These are phyloP conservation scores for Suhomyces coccinellae DNA, from an alignment of 1,139 yeast species.

Conservation along the genomic window DNA sequence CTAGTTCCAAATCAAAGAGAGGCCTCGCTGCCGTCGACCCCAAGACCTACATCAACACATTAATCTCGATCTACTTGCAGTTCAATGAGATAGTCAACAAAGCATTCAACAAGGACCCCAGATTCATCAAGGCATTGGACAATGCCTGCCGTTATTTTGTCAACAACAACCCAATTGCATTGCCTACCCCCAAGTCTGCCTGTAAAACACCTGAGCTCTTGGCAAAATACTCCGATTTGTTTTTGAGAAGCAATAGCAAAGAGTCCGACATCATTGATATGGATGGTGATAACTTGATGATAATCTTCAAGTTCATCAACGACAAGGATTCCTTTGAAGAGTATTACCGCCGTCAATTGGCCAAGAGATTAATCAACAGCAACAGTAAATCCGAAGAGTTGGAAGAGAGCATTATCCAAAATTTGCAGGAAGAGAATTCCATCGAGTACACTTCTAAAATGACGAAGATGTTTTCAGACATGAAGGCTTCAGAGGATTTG, in stretches of 20 bases:
- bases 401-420: slow-evolving; percentile 83
- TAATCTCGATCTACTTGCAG: slow-evolving; percentile 67
- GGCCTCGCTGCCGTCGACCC: slow-evolving; percentile 56
- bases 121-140: slow-evolving; percentile 85
- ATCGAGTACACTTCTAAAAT: slow-evolving; percentile 91
- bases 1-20: slow-evolving; percentile 20
- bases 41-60: slow-evolving; percentile 73
- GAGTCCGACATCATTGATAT: slow-evolving; percentile 70
- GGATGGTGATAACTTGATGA: slow-evolving; percentile 83
- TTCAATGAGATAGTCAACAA: slow-evolving; percentile 64
- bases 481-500: slow-evolving; percentile 81
- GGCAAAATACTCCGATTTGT: slow-evolving; percentile 84
- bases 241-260: slow-evolving; percentile 73
- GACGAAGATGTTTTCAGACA: slow-evolving; percentile 95
- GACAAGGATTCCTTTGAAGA: slow-evolving; percentile 96
- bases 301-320: slow-evolving; percentile 80
- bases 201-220: slow-evolving; percentile 85
- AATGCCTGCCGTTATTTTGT: slow-evolving; percentile 85
- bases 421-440: slow-evolving; percentile 87
- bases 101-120: slow-evolving; percentile 75
- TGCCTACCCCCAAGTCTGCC: slow-evolving; percentile 50
- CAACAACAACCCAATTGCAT: slow-evolving; percentile 79
- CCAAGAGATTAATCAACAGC: slow-evolving; percentile 84
- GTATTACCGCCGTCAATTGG: slow-evolving; percentile 84
- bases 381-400: slow-evolving; percentile 80